Percentiles rank a stretch among this genome's conserved stretches.
Conservation (phyloP, 116 monocot genomes). For the Phalaenopsis hybrid region DNA sequence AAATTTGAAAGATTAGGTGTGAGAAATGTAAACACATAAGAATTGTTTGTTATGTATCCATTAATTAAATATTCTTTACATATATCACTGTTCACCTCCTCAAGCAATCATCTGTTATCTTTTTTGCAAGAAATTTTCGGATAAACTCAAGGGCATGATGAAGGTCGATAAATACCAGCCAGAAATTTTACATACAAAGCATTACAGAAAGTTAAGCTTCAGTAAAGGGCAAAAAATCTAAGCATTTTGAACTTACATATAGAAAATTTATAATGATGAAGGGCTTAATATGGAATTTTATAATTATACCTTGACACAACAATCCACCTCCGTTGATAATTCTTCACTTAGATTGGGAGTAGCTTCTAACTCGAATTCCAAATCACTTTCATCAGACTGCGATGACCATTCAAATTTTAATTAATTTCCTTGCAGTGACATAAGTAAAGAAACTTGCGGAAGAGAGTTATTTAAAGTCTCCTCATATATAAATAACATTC, state of each 20-base stretch:
- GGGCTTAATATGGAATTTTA: background rate
- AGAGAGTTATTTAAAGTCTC: background rate
- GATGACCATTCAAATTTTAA: slow-evolving; percentile 1
- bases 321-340: slow-evolving; percentile 46
- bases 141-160: background rate
- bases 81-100: background rate
- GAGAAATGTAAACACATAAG: no score
- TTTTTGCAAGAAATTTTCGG: background rate
- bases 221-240: background rate
- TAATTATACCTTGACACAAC: slow-evolving; percentile 58
- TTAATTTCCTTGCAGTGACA: slow-evolving; percentile 1
- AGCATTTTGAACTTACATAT: background rate
- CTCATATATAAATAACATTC: background rate
- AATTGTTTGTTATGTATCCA: no score
- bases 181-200: no score
- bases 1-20: no score
- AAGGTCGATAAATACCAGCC: background rate
- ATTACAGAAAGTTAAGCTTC: no score
- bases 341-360: slow-evolving; percentile 44
- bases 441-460: background rate
- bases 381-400: slow-evolving; percentile 90
- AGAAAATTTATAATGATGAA: background rate
- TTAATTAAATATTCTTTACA: background rate
- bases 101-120: background rate
- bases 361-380: slow-evolving; percentile 71